Evolutionary conservation across 164 flowering plant genomes (phyloP), one percentile per base, ranked within the genome.

Genomic region (Amborella trichopoda): DNA sequence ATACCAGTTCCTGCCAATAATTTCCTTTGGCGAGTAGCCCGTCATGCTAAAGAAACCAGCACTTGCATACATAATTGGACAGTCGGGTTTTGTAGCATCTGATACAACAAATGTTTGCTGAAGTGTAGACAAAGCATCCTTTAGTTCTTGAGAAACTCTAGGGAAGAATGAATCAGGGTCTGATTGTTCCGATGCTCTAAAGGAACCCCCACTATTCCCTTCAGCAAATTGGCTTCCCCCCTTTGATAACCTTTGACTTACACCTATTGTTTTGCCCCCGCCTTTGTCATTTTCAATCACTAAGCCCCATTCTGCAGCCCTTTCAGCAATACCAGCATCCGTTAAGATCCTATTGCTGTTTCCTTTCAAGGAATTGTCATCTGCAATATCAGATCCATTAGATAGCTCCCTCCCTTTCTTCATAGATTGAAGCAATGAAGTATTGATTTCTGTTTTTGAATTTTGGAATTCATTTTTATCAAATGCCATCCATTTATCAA

Each of bases 101-200:
- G 99, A 87, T 1, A 91, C 96, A n/a, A 91, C 99, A 69, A 91
- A 91, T 1, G 96, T 91, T 58, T 91, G 99, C 38, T 80, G 85
- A 42, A 91, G 57, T 6, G 74, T 70, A 0, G 94, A 61, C 50
- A 91, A 57, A 13, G 99, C 99, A 48, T 72, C 93, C 65, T 74
- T 84, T 40, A 91, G 52, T 58, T 91, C 99, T 53, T 87, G 80
- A 26, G 99, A 84, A 6, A 76, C 90, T 37, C 90, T 73, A 2
- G 95, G 96, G 4, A 74, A 24, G 21, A 59, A 71, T 11, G 46
- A 41, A 9, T 54, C 53, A 16, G 6, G 41, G 49, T 36, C 56
- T 12, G 75, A 71, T 37, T 79, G 81, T 55, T 58, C 72, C 0
- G 84, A 80, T 44, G 72, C 58, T 55, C 81, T 77, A 5, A 33